phyloP scores from a whole-genome alignment of 2,329 filamentous ascomycete genomes.

The Coniochaeta sp. region DNA sequence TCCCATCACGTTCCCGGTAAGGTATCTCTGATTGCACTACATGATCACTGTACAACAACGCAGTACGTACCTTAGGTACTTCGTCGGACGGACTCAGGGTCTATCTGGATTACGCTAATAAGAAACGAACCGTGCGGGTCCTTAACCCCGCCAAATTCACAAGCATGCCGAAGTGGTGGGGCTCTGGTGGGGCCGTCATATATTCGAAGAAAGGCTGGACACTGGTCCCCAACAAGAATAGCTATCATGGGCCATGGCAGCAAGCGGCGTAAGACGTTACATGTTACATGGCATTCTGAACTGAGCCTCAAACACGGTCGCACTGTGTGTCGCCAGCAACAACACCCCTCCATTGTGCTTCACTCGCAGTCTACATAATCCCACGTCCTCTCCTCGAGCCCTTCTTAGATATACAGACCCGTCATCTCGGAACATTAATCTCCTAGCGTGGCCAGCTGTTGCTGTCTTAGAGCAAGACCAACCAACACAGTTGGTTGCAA shows the following conservation, averaged over 20 bases:
- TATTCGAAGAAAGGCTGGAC: neutral
- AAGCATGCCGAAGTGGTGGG: neutral
- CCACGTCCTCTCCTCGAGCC: neutral
- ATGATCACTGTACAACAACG: too few relatives aligned
- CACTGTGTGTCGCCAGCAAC: neutral
- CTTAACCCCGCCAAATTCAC: neutral
- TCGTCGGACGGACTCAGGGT: neutral
- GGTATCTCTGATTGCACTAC: too few relatives aligned
- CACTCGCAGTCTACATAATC: slow-evolving; percentile 1
- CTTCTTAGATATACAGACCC: too few relatives aligned
- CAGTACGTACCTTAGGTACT: neutral
- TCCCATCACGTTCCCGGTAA: too few relatives aligned
- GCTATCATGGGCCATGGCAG: too few relatives aligned
- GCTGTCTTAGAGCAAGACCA: neutral
- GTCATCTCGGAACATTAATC: too few relatives aligned
- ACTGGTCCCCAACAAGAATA: too few relatives aligned
- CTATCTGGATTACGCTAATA: neutral
- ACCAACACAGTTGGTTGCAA: neutral
- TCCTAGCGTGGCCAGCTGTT: neutral
- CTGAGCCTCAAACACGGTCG: neutral
- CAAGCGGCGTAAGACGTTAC: neutral
- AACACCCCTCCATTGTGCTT: neutral
- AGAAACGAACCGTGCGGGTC: neutral
- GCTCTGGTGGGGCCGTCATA: neutral
- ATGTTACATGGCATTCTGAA: neutral